Conservation (phyloP, 2,329 filamentous ascomycete species). For the Fusarium sp. region DNA sequence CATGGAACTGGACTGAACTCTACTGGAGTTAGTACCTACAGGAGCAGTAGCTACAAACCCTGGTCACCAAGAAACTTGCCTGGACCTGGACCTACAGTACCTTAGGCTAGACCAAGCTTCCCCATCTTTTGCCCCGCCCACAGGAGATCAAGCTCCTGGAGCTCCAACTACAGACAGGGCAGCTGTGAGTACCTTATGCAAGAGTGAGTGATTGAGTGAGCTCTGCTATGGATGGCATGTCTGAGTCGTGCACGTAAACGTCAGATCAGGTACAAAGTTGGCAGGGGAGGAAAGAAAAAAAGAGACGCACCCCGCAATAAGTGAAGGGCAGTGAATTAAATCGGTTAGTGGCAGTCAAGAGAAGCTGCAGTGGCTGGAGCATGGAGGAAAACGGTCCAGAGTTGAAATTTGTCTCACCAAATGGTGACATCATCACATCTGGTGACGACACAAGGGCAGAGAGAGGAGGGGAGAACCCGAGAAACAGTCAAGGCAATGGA, state of each 20-base stretch:
- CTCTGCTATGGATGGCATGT: background rate
- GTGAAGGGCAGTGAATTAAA: background rate
- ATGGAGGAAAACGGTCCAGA: background rate
- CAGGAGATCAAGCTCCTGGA: conserved; percentile 28
- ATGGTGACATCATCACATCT: conserved; percentile 55
- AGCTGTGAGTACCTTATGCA: background rate
- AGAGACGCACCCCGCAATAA: conserved; percentile 14
- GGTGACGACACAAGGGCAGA: conserved; percentile 46
- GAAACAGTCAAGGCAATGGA: conserved; percentile 1
- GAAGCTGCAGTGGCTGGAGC: background rate
- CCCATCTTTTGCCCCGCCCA: conserved; percentile 26
- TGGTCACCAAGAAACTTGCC: background rate
- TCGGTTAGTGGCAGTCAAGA: background rate
- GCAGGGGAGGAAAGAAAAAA: conserved; percentile 1
- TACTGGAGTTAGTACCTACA: background rate
- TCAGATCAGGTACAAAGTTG: conserved; percentile 32
- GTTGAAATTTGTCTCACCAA: conserved; percentile 31
- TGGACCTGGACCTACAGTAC: background rate
- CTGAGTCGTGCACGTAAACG: conserved; percentile 16
- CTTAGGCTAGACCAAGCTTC: conserved; percentile 15
- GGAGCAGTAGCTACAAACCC: background rate
- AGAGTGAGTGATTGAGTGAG: background rate
- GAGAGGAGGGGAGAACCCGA: conserved; percentile 8
- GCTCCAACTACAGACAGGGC: background rate
- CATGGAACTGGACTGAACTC: background rate